Conservation (phyloP, 495 filamentous ascomycete species). For the Penicillium taxi region DNA sequence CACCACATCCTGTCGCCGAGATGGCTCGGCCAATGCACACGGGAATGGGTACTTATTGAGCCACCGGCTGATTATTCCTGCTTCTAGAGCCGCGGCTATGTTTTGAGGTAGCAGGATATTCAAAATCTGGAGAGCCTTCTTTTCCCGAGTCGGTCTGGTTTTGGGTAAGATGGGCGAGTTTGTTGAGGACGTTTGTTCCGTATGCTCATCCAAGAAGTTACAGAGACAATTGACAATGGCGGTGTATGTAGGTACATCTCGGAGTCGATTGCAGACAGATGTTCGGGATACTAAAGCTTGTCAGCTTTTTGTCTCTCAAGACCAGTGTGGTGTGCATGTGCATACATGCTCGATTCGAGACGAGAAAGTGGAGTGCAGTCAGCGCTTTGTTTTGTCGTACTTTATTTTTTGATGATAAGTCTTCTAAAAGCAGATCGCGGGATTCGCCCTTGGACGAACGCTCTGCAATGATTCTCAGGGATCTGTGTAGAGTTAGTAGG, state of each 20-base stretch:
- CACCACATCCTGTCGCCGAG: slow-evolving; percentile 34
- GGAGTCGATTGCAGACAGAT: slow-evolving; percentile 31
- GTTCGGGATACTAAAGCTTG: slow-evolving; percentile 28
- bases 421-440: slow-evolving; percentile 33
- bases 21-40: slow-evolving; percentile 28
- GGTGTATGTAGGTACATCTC: slow-evolving; percentile 31
- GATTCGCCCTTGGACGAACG: slow-evolving; percentile 37
- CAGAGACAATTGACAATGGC: slow-evolving; percentile 42
- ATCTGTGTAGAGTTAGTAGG: slow-evolving; percentile 21
- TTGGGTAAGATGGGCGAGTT: slow-evolving; percentile 39
- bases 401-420: slow-evolving; percentile 32
- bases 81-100: slow-evolving; percentile 31
- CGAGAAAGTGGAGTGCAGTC: slow-evolving; percentile 37
- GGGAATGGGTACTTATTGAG: slow-evolving; percentile 45
- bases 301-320: slow-evolving; percentile 7
- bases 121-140: slow-evolving; percentile 33
- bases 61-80: slow-evolving; percentile 42
- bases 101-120: slow-evolving; percentile 34
- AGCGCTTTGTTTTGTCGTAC: slow-evolving; percentile 32
- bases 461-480: slow-evolving; percentile 43
- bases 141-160: slow-evolving; percentile 36
- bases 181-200: slow-evolving; percentile 28
- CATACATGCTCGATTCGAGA: slow-evolving; percentile 37
- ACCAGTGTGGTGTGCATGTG: neutral
- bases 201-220: slow-evolving; percentile 40